Base-by-base conservation (phyloP, 2,329 filamentous ascomycete genomes). In the Aspergillus sojae region DNA sequence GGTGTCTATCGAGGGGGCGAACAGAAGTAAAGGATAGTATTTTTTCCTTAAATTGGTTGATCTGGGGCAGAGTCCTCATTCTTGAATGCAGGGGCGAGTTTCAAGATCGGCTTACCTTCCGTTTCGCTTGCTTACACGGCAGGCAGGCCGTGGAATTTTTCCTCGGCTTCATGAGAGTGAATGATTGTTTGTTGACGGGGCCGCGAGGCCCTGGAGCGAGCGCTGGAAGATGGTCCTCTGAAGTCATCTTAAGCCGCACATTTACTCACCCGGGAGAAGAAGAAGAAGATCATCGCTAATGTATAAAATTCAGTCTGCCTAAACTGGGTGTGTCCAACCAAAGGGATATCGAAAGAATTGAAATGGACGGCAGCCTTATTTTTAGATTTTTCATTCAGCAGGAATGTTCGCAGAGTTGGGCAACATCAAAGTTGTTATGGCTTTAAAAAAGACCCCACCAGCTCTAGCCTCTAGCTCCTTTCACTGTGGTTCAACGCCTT, bases 71-170 rank as follows among this genome's bases (percentile, higher is more conserved):
- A 30, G 10, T 21, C 19, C 28, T 10, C 10, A 30, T 56, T 55
- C 16, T 32, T 28, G 23, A 21, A 12, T 21, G 7, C 21, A 28
- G 45, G 36, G 39, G 23, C 39, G 10, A 30, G 10, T 16, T 16
- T 26, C 21, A 4, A 16, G 32, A 16, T 43, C 57, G 23, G 26
- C 48, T 60, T 71, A 75, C 76, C 69, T 78, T 78, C 66, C 76
- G 72, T 64, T 78, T 78, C 21, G 76, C 74, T 39, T 73, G 67
- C 53, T 77, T 78, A 61, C 76, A 78, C 53, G 74, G 69, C 23
- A 71, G 60, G 54, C 76, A 78, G 28, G 76, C 76, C 4, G 72
- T 77, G 4, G 76, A 78, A 54, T 73, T 78, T 66, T 78, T 78
- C 55, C 73, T 77, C 28, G 71, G 71, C 53, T 71, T 72, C 50